phyloP scores from a whole-genome alignment of 192 early-diverging fungal species.

The Podila horticola region DNA sequence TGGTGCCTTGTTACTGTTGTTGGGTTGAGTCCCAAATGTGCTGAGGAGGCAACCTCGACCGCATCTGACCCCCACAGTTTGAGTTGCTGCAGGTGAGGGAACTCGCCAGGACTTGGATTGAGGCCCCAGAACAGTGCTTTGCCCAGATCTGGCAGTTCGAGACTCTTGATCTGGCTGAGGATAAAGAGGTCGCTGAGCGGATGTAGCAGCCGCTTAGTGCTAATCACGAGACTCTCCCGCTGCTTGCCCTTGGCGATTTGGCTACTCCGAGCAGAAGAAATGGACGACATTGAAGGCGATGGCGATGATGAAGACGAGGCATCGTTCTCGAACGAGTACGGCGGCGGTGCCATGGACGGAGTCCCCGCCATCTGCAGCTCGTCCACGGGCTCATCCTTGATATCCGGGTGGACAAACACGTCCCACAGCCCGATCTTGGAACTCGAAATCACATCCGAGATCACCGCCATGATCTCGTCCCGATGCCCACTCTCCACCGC shows the following conservation, averaged over 20 bases:
- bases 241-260: no score
- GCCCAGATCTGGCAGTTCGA: constrained; percentile 19
- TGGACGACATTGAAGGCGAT: neutral
- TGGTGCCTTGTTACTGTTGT: neutral
- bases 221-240: neutral
- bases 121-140: neutral
- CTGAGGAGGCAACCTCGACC: neutral
- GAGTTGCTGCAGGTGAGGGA: constrained; percentile 13
- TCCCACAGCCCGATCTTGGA: constrained; percentile 9
- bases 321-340: neutral
- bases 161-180: constrained; percentile 12
- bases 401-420: neutral
- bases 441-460: constrained; percentile 9
- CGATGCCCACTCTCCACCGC: neutral
- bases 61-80: constrained; percentile 16
- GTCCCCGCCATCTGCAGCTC: neutral
- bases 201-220: neutral
- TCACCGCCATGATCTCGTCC: constrained; percentile 1
- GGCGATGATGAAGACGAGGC: neutral
- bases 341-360: constrained; percentile 8
- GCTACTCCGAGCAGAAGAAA: neutral
- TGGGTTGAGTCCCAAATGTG: neutral
- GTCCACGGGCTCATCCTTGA: neutral
- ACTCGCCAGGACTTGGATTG: constrained; percentile 13
- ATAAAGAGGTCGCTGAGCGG: constrained; percentile 9